Evolutionary conservation across 805 yeast species (phyloP), one percentile per base, ranked within the genome.

Genomic region (Candida vaughaniae): DNA sequence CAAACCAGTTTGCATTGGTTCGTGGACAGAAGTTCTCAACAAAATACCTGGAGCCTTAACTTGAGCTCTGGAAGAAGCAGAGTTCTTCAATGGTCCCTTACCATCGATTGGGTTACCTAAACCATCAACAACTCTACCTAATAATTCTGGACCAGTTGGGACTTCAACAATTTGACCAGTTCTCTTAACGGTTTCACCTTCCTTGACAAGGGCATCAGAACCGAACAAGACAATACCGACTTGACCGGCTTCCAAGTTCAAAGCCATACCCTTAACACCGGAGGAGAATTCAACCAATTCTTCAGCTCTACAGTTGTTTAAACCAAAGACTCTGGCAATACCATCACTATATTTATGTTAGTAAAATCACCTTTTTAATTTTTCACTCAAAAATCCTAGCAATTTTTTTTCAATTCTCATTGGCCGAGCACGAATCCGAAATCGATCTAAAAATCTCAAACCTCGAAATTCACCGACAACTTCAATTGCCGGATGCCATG

Each of bases 181-280:
- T 82, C 99, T 90, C 85, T 91, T 93, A 66, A 93, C 99, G 66
- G 95, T 84, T 75, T 93, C 96, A 77, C 99, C 98, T 79, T 93
- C 97, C 78, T 89, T 90, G 71, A 93, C 98, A 57, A 82, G 81
- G 72, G 96, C 82, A 74, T 93, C 99, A 53, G 98, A 90, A 78
- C 99, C 99, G 80, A 93, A 93, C 74, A 93, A 78, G 76, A 93
- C 99, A 67, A 93, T 83, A 88, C 99, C 99, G 69, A 93, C 99
- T 77, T 93, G 98, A 73, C 95, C 97, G 62, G 98, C 95, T 78
- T 93, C 99, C 82, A 93, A 86, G 83, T 93, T 93, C 69, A 93
- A 82, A 65, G 99, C 98, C 99, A 93, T 93, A 85, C 99, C 99
- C 76, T 90, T 88, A 61, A 91, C 98, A 80, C 99, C 99, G 45